phyloP scores from a whole-genome alignment of 176 grass and related monocot genomes.

The Aechmea fasciata region DNA sequence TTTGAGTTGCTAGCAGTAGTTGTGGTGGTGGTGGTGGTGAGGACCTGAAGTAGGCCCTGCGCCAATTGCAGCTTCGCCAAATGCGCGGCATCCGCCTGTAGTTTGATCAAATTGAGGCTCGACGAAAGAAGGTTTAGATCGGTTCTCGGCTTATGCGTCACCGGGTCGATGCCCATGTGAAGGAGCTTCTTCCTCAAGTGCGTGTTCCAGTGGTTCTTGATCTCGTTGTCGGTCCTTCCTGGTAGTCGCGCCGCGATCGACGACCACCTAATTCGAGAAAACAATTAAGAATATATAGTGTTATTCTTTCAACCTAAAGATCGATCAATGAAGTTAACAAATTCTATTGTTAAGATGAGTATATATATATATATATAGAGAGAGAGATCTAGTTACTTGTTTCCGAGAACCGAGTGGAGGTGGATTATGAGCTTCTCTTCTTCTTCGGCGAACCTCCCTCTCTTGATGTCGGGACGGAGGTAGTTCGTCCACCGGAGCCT shows the following conservation, averaged over 20 bases:
- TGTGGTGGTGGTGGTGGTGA: conserved; percentile 10
- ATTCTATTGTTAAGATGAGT: background rate
- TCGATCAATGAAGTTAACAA: background rate
- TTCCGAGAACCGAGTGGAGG: conserved; percentile 58
- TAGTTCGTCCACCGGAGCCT: conserved; percentile 96
- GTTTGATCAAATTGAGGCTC: conserved; percentile 26
- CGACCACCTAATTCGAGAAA: conserved; percentile 51
- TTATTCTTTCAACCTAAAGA: background rate
- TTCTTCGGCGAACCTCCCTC: conserved; percentile 62
- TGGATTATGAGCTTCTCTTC: conserved; percentile 82
- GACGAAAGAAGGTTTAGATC: conserved; percentile 43
- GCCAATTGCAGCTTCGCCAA: conserved; percentile 49
- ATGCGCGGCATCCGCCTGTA: conserved; percentile 42
- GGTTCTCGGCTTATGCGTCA: conserved; percentile 61
- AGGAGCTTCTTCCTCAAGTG: conserved; percentile 84
- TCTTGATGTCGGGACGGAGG: conserved; percentile 83
- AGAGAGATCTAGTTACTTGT: conserved; percentile 33
- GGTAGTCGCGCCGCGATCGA: conserved; percentile 52
- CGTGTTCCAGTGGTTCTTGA: conserved; percentile 98
- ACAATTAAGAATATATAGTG: background rate
- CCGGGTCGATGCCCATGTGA: conserved; percentile 64
- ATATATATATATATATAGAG: background rate
- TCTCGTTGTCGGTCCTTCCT: conserved; percentile 75
- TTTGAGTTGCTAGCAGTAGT: background rate
- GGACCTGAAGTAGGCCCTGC: conserved; percentile 45